These are phyloP conservation scores for Spathaspora girioi DNA, from an alignment of 805 yeast genomes.

Conservation along the genomic window DNA sequence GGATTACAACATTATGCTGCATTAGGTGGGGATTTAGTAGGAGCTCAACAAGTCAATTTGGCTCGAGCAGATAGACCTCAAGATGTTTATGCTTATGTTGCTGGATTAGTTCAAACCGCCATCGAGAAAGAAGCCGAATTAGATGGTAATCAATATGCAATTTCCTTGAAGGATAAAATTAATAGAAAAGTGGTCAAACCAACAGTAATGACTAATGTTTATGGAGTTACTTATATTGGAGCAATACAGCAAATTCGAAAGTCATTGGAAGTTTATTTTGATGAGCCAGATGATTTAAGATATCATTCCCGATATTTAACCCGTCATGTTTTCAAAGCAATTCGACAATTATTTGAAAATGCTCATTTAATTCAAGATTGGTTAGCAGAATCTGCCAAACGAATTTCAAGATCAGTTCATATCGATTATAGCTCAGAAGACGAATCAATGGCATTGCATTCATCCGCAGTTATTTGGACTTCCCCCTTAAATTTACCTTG, in stretches of 20 bases:
- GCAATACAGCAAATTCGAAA: constrained; percentile 86
- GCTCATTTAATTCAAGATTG: constrained; percentile 97
- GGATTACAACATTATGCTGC: constrained; percentile 88
- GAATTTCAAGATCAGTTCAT: constrained; percentile 67
- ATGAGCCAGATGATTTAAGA: constrained; percentile 38
- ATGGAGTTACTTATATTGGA: constrained; percentile 93
- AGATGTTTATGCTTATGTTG: constrained; percentile 73
- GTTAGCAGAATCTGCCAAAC: constrained; percentile 82
- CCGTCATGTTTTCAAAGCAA: constrained; percentile 71
- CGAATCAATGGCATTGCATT: constrained; percentile 56
- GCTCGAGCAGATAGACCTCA: constrained; percentile 70
- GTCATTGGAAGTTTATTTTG: constrained; percentile 62
- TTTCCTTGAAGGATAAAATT: constrained; percentile 56
- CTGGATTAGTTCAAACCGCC: constrained; percentile 54
- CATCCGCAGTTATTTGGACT: constrained; percentile 95
- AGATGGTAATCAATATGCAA: constrained; percentile 52
- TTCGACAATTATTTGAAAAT: constrained; percentile 80
- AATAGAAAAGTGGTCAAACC: constrained; percentile 90
- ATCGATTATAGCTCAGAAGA: constrained; percentile 48
- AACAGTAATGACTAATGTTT: constrained; percentile 97
- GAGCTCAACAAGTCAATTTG: constrained; percentile 76
- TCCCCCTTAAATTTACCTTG: constrained; percentile 93
- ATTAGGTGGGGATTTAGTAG: constrained; percentile 78
- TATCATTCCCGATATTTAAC: constrained; percentile 57
- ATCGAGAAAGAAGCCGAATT: constrained; percentile 50